These are phyloP conservation scores for Caryopteris hybrid DNA, from an alignment of 305 asterid species.

Conservation along the genomic window DNA sequence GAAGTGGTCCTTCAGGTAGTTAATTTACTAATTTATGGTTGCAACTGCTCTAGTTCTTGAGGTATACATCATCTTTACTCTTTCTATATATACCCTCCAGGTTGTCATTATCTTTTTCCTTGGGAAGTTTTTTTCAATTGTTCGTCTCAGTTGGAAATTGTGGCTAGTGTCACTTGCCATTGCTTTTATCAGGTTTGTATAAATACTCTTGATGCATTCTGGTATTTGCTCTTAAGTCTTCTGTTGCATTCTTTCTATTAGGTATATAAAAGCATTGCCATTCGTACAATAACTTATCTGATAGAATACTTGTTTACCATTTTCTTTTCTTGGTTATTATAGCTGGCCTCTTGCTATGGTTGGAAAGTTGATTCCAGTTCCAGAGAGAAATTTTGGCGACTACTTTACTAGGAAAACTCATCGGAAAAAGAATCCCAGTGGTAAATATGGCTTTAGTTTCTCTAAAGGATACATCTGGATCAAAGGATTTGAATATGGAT, in stretches of 20 bases:
- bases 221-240: neutral
- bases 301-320: conserved; percentile 15
- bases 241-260: neutral
- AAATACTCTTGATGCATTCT: neutral
- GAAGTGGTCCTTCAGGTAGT: conserved; percentile 84
- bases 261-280: neutral
- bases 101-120: conserved; percentile 51
- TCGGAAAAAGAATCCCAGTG: conserved; percentile 21
- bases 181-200: conserved; percentile 44
- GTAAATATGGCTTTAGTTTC: conserved; percentile 5
- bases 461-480: neutral
- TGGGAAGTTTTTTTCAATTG: conserved; percentile 42
- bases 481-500: neutral
- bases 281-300: neutral
- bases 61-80: neutral
- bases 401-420: conserved; percentile 26
- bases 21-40: neutral
- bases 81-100: conserved; percentile 21
- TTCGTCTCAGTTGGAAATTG: conserved; percentile 55
- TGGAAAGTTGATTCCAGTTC: conserved; percentile 83
- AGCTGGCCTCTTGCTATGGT: conserved; percentile 93
- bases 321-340: neutral
- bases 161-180: conserved; percentile 60
- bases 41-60: neutral
- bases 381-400: conserved; percentile 53